Evolutionary conservation across 306 rosid genomes (phyloP).

Genomic region (Coriaria nepalensis): DNA sequence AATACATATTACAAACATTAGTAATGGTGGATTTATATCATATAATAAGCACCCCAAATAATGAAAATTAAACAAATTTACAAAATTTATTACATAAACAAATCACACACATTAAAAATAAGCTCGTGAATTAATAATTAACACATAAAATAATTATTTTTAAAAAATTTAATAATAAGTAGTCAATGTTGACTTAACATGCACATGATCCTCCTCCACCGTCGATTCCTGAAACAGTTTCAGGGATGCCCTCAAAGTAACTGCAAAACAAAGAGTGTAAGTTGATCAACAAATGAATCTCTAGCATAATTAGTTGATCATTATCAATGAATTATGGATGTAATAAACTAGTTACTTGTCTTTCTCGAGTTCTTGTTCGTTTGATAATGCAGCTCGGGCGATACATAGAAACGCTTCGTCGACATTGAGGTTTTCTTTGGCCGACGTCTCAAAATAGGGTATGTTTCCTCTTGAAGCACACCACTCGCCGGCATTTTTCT

Average conservation of each 20-base stretch:
- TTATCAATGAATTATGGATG: not conserved
- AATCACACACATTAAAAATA: constrained; percentile 5
- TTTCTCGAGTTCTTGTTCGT: constrained; percentile 43
- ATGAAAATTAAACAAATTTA: constrained; percentile 2
- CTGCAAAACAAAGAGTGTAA: constrained; percentile 26
- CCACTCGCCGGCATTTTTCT: constrained; percentile 65
- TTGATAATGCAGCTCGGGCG: constrained; percentile 48
- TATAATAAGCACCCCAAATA: constrained; percentile 9
- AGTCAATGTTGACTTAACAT: constrained; percentile 26
- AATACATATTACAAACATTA: too few species aligned
- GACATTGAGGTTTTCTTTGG: constrained; percentile 56
- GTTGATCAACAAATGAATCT: not conserved
- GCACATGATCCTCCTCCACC: constrained; percentile 55
- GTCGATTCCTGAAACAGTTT: constrained; percentile 56
- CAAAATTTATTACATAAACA: constrained; percentile 5
- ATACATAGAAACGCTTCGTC: constrained; percentile 62
- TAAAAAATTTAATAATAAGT: too few species aligned
- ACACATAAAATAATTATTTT: not conserved
- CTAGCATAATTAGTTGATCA: not conserved
- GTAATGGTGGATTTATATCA: not conserved
- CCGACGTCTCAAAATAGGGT: constrained; percentile 85
- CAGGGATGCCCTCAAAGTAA: constrained; percentile 63
- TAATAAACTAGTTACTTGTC: constrained; percentile 39
- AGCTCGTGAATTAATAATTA: not conserved
- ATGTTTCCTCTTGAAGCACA: constrained; percentile 64